Base-by-base conservation (phyloP, 2,329 filamentous ascomycete species). In the Ophiostoma perfectum region DNA sequence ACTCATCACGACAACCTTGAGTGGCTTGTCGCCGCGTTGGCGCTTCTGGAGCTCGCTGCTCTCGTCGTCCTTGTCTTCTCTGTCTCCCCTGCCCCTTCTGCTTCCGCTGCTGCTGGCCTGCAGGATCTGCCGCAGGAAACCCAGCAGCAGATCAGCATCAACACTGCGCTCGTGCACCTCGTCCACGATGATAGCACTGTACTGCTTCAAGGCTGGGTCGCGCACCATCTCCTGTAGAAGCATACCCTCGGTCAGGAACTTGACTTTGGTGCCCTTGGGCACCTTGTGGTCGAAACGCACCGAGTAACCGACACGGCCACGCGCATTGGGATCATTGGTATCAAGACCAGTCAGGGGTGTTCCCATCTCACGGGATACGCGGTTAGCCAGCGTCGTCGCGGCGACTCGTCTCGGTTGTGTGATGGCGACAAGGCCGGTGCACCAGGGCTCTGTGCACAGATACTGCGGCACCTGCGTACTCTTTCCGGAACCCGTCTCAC, bases 401-500 rank as follows among this genome's bases (percentile, higher is more conserved):
- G 95, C 96, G 1, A 99, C 93, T 78, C 95, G 87, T 75, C 95
- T 87, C 0, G 95, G 96, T 76, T 99, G 93, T 0, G 96, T 99
- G 71, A 98, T 92, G 7, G 93, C 95, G 72, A 99, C 92, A 74
- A 91, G 89, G 0, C 92, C 91, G 11, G 90, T 90, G 77, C 93
- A 97, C 93, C 93, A 98, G 6, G 86, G 79, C 75, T 97, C 91
- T 39, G 81, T 78, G 63, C 90, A 86, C 7, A 99, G 81, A 71
- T 97, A 97, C 75, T 98, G 95, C 0, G 95, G 94, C 0, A 97
- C 89, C 78, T 99, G 95, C 0, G 95, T 99, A 80, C 91, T 96
- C 80, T 99, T 99, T 76, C 95, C 95, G 14, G 92, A 96, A 76
- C 95, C 95, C 0, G 95, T 99, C 78, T 98, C 94, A 80, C 94